Conservation (phyloP, 306 rosid genomes). For the Luffa acutangula region DNA sequence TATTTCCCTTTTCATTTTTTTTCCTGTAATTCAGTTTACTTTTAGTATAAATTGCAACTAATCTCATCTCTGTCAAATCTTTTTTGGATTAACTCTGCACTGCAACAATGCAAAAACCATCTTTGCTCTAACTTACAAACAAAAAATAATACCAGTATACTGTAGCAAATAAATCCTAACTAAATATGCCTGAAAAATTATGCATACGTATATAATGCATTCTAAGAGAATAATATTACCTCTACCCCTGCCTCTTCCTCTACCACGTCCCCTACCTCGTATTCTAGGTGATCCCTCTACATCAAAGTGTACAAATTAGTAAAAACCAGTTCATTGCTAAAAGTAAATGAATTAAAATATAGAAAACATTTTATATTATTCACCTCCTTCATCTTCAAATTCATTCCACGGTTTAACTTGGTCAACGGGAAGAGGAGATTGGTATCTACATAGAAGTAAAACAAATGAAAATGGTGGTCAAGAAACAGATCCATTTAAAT, state of each 20-base stretch:
- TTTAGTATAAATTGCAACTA: background rate
- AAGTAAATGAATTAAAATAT: background rate
- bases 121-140: background rate
- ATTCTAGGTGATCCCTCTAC: constrained; percentile 61
- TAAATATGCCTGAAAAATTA: background rate
- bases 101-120: background rate
- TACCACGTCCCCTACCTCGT: constrained; percentile 59
- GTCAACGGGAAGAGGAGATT: constrained; percentile 68
- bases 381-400: constrained; percentile 75
- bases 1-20: background rate
- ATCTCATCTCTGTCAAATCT: background rate
- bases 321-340: background rate
- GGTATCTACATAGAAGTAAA: constrained; percentile 40
- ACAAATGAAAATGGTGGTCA: background rate
- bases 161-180: background rate
- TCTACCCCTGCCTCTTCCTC: constrained; percentile 58
- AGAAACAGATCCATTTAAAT: background rate
- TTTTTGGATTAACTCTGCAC: background rate
- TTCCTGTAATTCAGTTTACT: background rate
- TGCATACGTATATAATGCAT: background rate
- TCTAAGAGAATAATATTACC: constrained; percentile 18
- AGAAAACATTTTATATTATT: background rate
- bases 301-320: constrained; percentile 10
- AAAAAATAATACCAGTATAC: background rate
- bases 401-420: constrained; percentile 75